Percentiles rank a stretch among this genome's conserved stretches.
phyloP scores from a whole-genome alignment of 2,329 filamentous ascomycete species.

The Fonsecaea erecta region DNA sequence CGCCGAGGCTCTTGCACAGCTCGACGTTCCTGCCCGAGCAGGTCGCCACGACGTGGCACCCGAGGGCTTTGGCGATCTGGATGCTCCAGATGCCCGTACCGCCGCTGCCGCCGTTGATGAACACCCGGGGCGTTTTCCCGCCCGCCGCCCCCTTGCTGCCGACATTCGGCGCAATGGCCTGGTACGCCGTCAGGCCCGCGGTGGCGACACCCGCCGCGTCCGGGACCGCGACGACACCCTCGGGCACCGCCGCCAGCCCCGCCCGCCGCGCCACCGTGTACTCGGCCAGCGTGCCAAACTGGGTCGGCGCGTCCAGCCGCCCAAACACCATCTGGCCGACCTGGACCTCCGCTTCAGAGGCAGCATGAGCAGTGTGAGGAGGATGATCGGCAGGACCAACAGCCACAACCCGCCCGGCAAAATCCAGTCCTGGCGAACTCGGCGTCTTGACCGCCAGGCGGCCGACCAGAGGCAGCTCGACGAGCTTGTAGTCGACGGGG shows the following conservation, averaged over 20 bases:
- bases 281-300: slow-evolving; percentile 52
- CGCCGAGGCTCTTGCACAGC: slow-evolving; percentile 63
- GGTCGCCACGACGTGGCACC: slow-evolving; percentile 62
- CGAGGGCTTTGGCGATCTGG: slow-evolving; percentile 66
- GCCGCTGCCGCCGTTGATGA: slow-evolving; percentile 69
- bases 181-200: slow-evolving; percentile 56
- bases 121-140: slow-evolving; percentile 48
- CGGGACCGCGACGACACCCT: slow-evolving; percentile 50
- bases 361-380: background rate
- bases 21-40: slow-evolving; percentile 64
- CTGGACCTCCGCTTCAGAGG: slow-evolving; percentile 35
- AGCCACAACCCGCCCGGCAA: slow-evolving; percentile 52
- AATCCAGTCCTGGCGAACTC: slow-evolving; percentile 58
- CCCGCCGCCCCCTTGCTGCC: slow-evolving; percentile 47
- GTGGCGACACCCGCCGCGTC: slow-evolving; percentile 53
- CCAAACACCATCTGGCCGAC: slow-evolving; percentile 56
- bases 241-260: slow-evolving; percentile 49
- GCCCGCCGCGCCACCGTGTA: slow-evolving; percentile 46
- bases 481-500: slow-evolving; percentile 67
- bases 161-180: slow-evolving; percentile 54
- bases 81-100: slow-evolving; percentile 65
- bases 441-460: slow-evolving; percentile 49
- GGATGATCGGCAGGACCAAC: slow-evolving; percentile 34
- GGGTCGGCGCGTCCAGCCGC: slow-evolving; percentile 38
- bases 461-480: slow-evolving; percentile 55